phyloP scores from a whole-genome alignment of 768 basidiomycete genomes.

The Leccinum imitatum region DNA sequence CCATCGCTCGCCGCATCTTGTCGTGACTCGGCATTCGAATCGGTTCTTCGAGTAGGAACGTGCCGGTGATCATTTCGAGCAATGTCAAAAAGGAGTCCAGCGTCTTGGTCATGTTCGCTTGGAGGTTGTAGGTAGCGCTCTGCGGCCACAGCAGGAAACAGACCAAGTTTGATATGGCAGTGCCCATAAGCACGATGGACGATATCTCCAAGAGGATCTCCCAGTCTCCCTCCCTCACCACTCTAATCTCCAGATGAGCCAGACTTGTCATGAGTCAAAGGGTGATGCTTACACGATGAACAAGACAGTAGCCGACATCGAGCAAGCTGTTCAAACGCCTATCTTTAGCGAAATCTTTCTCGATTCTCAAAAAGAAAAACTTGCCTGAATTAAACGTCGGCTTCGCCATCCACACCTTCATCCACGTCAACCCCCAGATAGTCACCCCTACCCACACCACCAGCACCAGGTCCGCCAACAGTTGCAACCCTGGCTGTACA shows the following conservation, averaged over 20 bases:
- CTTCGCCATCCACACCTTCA: slow-evolving; percentile 88
- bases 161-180: slow-evolving; percentile 74
- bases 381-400: slow-evolving; percentile 87
- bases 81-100: slow-evolving; percentile 89
- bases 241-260: slow-evolving; percentile 37
- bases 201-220: slow-evolving; percentile 71
- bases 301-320: slow-evolving; percentile 80
- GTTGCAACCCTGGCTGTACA: slow-evolving; percentile 63
- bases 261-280: neutral
- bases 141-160: slow-evolving; percentile 86
- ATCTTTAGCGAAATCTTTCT: neutral
- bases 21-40: slow-evolving; percentile 55
- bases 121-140: slow-evolving; percentile 80
- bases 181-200: slow-evolving; percentile 76
- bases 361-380: slow-evolving; percentile 2
- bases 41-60: slow-evolving; percentile 80
- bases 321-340: slow-evolving; percentile 54
- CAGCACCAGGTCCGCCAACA: slow-evolving; percentile 70
- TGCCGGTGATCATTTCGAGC: slow-evolving; percentile 73
- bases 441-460: slow-evolving; percentile 83
- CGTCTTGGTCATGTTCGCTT: slow-evolving; percentile 80
- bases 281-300: slow-evolving; percentile 68
- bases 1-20: slow-evolving; percentile 75
- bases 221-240: slow-evolving; percentile 88
- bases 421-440: slow-evolving; percentile 83